Evolutionary conservation across 148 eudicot genomes (phyloP), one percentile per base, ranked within the genome.

Genomic region (Agrostemma githago): DNA sequence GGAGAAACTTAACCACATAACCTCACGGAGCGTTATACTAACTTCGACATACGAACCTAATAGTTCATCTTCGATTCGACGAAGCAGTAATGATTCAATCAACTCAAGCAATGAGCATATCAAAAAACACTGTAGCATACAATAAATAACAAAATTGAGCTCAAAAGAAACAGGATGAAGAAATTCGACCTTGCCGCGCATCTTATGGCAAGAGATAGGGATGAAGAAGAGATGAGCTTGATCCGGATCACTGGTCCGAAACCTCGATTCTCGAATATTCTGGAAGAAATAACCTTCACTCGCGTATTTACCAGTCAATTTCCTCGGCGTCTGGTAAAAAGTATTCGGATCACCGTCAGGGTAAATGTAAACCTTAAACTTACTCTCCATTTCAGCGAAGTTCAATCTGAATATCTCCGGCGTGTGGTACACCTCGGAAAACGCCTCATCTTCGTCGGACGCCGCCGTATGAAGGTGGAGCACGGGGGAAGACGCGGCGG

Each of bases 241-340:
- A 72, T 88, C 89, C 16, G 97, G 96, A 86, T 94, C 96, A 8
- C 89, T 84, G 4, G 97, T 91, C 0, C 87, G 84, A 62, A 91
- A 94, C 10, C 73, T 71, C 76, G 92, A 85, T 71, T 94, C 97
- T 51, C 98, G 89, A 74, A 91, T 84, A 66, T 94, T 91, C 90
- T 94, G 98, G 73, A 94, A 94, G 71, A 94, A 94, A 58, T 91
- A 91, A 4, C 98, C 98, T 77, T 94, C 98, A 56, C 97, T 94
- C 0, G 96, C 70, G 39, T 94, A 94, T 85, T 94, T 94, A 34
- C 98, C 97, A 0, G 96, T 89, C 37, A 94, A 81, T 82, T 91
- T 91, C 87, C 98, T 83, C 17, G 98, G 98, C 5, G 92, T 94
- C 79, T 94, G 98, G 66, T 88, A 94, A 76, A 83, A 94, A 6